phyloP scores from a whole-genome alignment of 2,329 filamentous ascomycete genomes.

The Fusarium foetens region DNA sequence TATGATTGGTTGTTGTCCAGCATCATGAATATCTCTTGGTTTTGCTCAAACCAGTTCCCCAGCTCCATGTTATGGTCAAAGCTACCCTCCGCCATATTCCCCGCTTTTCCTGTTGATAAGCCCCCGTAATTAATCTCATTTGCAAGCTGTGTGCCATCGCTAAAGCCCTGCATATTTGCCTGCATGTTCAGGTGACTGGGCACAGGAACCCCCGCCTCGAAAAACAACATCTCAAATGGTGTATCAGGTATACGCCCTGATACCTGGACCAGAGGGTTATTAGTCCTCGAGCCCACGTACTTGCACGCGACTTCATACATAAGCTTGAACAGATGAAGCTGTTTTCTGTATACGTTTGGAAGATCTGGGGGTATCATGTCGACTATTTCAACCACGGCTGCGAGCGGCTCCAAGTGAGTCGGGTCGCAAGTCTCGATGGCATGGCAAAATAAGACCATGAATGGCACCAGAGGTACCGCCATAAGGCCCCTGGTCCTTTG shows the following conservation, averaged over 20 bases:
- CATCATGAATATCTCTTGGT: slow-evolving; percentile 23
- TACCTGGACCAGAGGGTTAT: neutral
- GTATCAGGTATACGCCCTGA: slow-evolving; percentile 1
- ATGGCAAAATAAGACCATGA: slow-evolving; percentile 12
- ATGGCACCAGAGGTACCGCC: neutral
- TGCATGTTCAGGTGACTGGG: neutral
- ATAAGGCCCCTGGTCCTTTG: neutral
- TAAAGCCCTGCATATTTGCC: accelerated
- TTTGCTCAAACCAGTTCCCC: slow-evolving; percentile 19
- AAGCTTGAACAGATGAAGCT: slow-evolving; percentile 1
- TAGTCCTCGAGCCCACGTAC: neutral
- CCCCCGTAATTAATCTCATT: neutral
- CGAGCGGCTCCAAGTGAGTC: neutral
- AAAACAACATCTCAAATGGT: slow-evolving; percentile 15
- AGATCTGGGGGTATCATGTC: neutral
- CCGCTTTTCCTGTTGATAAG: accelerated
- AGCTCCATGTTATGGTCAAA: neutral
- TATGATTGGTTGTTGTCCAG: neutral
- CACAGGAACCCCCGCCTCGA: neutral
- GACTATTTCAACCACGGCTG: neutral
- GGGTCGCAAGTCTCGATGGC: slow-evolving; percentile 12
- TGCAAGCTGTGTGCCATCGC: accelerated
- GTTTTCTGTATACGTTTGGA: slow-evolving; percentile 3
- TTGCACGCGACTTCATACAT: slow-evolving; percentile 12
- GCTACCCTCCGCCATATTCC: neutral